Evolutionary conservation across 2,329 filamentous ascomycete genomes (phyloP).

Genomic region (Penicillium palitans): DNA sequence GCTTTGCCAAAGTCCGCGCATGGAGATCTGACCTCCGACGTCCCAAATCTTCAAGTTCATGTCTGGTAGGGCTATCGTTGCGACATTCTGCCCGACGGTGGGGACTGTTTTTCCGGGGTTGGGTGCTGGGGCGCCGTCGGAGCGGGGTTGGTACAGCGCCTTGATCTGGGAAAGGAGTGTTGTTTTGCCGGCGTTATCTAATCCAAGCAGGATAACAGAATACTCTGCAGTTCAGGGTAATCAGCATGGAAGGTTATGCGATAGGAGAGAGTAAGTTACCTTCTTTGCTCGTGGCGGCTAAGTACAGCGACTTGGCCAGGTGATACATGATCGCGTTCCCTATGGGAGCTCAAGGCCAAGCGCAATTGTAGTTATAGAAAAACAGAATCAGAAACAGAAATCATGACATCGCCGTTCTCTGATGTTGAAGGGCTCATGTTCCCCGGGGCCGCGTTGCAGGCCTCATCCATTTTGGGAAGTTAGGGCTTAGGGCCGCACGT

Average conservation of each 20-base stretch:
- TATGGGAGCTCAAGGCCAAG: constrained; percentile 21
- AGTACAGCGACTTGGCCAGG: constrained; percentile 89
- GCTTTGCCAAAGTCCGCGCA: constrained; percentile 90
- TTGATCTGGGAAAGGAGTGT: constrained; percentile 98
- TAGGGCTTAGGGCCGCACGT: constrained; percentile 31
- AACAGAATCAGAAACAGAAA: neutral
- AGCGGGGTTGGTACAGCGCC: constrained; percentile 65
- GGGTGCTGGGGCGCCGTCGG: constrained; percentile 47
- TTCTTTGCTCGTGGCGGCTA: constrained; percentile 96
- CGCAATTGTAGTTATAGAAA: constrained; percentile 6
- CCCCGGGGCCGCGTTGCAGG: constrained; percentile 15
- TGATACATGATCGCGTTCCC: constrained; percentile 72
- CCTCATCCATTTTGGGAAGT: constrained; percentile 25
- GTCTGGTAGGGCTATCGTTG: constrained; percentile 83
- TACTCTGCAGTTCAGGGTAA: constrained; percentile 64
- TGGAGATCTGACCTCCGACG: constrained; percentile 85
- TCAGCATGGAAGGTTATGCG: neutral
- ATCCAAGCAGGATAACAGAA: constrained; percentile 91
- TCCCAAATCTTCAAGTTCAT: constrained; percentile 99
- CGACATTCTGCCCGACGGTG: constrained; percentile 95
- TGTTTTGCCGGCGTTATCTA: constrained; percentile 98
- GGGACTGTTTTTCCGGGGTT: constrained; percentile 83
- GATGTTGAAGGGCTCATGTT: neutral
- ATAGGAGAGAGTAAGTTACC: constrained; percentile 51
- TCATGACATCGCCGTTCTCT: constrained; percentile 25